Evolutionary conservation across 2,329 filamentous ascomycete species (phyloP).

Genomic region (Didymella exigua): DNA sequence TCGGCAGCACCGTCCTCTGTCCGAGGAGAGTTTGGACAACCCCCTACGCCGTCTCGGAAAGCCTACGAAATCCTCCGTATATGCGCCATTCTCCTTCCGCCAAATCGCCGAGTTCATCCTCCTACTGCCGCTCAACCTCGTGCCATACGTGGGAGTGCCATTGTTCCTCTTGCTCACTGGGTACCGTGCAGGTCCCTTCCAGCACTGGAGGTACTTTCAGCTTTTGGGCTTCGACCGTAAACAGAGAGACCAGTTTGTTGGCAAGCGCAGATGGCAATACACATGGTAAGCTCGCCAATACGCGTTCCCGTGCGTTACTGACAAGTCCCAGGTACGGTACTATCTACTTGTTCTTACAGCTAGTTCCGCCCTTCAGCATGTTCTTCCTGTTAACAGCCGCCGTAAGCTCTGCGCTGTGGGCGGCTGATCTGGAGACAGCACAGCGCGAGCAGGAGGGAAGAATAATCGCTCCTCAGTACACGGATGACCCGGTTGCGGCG

Average conservation of each 20-base stretch:
- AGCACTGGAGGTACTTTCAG: slow-evolving; percentile 90
- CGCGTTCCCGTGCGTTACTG: slow-evolving; percentile 3
- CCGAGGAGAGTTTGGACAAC: slow-evolving; percentile 70
- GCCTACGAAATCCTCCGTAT: slow-evolving; percentile 75
- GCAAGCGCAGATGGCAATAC: slow-evolving; percentile 76
- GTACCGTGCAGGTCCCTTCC: slow-evolving; percentile 82
- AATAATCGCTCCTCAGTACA: slow-evolving; percentile 30
- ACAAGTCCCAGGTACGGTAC: slow-evolving; percentile 72
- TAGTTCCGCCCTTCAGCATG: slow-evolving; percentile 91
- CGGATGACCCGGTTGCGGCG: slow-evolving; percentile 35
- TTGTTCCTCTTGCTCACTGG: slow-evolving; percentile 89
- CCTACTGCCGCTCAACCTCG: slow-evolving; percentile 75
- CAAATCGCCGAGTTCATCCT: slow-evolving; percentile 84
- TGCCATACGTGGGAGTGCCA: slow-evolving; percentile 81
- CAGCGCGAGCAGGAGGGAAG: slow-evolving; percentile 34
- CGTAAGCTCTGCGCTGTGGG: slow-evolving; percentile 85
- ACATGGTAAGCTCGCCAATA: slow-evolving; percentile 65
- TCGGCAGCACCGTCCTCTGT: slow-evolving; percentile 57
- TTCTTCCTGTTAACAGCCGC: slow-evolving; percentile 90
- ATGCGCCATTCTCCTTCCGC: slow-evolving; percentile 87
- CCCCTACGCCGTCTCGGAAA: slow-evolving; percentile 82
- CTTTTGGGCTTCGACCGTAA: slow-evolving; percentile 75
- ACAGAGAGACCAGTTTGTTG: slow-evolving; percentile 73
- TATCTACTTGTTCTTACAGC: slow-evolving; percentile 79
- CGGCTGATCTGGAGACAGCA: slow-evolving; percentile 69